Evolutionary conservation across 2,329 filamentous ascomycete species (phyloP), one percentile per base, ranked within the genome.

Genomic region (Cladosporium halotolerans): DNA sequence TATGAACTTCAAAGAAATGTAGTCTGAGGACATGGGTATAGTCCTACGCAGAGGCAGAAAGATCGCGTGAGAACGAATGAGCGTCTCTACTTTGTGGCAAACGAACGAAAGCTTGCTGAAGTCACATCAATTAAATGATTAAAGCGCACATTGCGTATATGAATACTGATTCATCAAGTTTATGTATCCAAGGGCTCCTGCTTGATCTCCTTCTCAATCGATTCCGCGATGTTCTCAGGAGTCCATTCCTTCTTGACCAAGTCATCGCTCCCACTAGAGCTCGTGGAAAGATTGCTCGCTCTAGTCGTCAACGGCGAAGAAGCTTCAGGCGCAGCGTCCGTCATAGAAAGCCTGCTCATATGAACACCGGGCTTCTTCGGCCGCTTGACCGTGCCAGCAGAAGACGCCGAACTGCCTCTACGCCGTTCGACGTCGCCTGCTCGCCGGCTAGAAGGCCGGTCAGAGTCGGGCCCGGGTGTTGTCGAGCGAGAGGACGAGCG

Each of bases 381-480:
- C 40, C 52, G 42, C 52, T 40, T 49, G n/a, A 32, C 52, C 14
- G 32, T 44, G 16, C 52, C 52, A 9, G 52, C 34, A 44, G 52
- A 48, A 9, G 52, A 54, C 8, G 45, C 52, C 11, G 52, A 54
- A 52, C 63, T 64, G 23, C 63, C 60, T 41, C 65, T 51, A 13
- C 62, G 54, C n/a, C 52, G 44, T 18, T 58, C 53, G n/a, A 52
- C 46, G 31, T 60, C 57, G 3, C 51, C 50, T 38, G 55, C 55
- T 14, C 45, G 50, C 11, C 54, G 14, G 10, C 54, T 53, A n/a
- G 31, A 54, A 42, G 28, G 56, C 23, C 34, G 45, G 40, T 58
- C 61, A 1, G 60, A 55, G n/a, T 61, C 63, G 19, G 63, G 61
- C 9, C 60, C 62, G 0, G 62, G 62, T 28, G 63, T 65, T 4